Evolutionary conservation across 495 filamentous ascomycete genomes (phyloP).

Genomic region (Aspergillus campestris): DNA sequence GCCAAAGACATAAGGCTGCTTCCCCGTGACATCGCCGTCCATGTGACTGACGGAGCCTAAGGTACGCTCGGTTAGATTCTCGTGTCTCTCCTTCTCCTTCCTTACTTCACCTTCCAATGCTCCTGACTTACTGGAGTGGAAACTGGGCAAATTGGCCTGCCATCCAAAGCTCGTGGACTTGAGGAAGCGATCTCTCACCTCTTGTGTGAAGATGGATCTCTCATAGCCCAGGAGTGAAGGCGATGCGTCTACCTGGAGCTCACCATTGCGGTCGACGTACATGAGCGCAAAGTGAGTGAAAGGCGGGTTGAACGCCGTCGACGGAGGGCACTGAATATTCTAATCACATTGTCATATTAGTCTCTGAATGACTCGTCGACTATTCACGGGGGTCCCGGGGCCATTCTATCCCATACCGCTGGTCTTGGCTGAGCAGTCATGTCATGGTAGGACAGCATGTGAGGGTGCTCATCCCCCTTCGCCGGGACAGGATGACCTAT

Average conservation of each 20-base stretch:
- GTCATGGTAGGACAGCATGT: constrained; percentile 13
- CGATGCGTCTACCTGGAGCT: constrained; percentile 25
- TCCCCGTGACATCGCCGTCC: constrained; percentile 8
- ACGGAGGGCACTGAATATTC: constrained; percentile 13
- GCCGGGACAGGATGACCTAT: constrained; percentile 7
- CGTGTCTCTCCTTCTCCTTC: background rate
- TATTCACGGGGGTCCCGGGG: background rate
- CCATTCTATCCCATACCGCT: constrained; percentile 7
- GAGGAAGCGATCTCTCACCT: constrained; percentile 31
- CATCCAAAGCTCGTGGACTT: constrained; percentile 17
- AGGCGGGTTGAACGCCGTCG: constrained; percentile 13
- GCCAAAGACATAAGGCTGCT: constrained; percentile 1
- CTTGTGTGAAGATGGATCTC: constrained; percentile 31
- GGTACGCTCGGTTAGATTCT: background rate
- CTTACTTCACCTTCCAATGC: background rate
- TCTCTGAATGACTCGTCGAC: background rate
- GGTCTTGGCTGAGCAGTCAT: constrained; percentile 13
- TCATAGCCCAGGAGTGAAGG: constrained; percentile 29
- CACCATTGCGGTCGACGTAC: constrained; percentile 32
- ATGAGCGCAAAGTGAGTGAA: constrained; percentile 34
- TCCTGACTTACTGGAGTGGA: constrained; percentile 16
- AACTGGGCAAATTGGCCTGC: constrained; percentile 11
- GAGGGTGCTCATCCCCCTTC: constrained; percentile 8
- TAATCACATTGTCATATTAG: constrained; percentile 6
- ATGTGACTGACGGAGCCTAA: constrained; percentile 6